Base-by-base conservation (phyloP, 2,329 filamentous ascomycete species). In the Samsoniella hepiali region DNA sequence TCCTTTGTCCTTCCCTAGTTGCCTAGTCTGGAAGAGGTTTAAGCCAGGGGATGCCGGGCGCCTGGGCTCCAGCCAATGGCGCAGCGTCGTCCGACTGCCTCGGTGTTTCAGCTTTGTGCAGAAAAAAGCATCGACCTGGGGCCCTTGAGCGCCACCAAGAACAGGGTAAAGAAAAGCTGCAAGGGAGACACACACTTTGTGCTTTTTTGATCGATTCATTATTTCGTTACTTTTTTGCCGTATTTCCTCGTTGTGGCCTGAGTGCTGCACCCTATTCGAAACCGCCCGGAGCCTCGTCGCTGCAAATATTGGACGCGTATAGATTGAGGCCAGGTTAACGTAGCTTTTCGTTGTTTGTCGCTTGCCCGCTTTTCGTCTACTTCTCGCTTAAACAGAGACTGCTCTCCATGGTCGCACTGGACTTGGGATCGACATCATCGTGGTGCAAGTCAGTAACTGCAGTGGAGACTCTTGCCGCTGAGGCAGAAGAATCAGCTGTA, bases 51-150 rank as follows among this genome's bases (percentile, higher is more conserved):
- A 13, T 17, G 7, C 6, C 17, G 13, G n/a, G 34, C 49, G 49
- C 34, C 27, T 53, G 58, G n/a, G 3, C 27, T 34, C 36, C 27
- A 13, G 36, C 58, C 58, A 60, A 60, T 60, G 17, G 29, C 34
- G 57, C 36, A 9, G n/a, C 57, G 32, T 11, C 57, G 34, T 51
- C 34, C 45, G 45, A 59, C 57, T 31, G 45, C 22, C 31, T 59
- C 22, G 4, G 45, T 42, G 57, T 59, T 59, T 59, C 57, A 59
- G 57, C 32, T 51, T 42, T 51, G 22, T 22, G 45, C 57, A 58
- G 11, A 57, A 57, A 44, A 36, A 44, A 47, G 55, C 42, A 36
- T 58, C n/a, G 32, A 32, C 31, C 6, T 31, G 56, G 42, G 55
- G n/a, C 27, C 4, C 32, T 8, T 34, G 51, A 32, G n/a, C 31